Base-by-base conservation (phyloP, 371 early-diverging fungal genomes). In the Rhizopus sp. region DNA sequence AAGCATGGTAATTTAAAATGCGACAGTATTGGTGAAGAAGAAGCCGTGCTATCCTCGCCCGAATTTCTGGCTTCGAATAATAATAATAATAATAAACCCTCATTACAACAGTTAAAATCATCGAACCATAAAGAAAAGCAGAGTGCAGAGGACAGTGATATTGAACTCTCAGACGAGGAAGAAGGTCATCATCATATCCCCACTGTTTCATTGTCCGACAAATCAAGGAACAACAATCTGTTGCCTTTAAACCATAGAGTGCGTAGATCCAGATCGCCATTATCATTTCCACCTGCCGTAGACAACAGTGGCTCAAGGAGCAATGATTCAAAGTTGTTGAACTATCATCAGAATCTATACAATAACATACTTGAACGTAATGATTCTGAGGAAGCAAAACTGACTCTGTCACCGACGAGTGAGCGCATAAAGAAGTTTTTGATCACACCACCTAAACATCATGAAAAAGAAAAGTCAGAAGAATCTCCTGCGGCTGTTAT, bases 151-250 rank as follows among this genome's bases (percentile, higher is more conserved):
- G 73, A 73, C 15, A 77, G 77, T 35, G 77, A 77, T 58, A 73
- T 77, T 61, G 77, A 77, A 37, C 32, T 77, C 1, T 77, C 77
- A 10, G 77, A 77, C 29, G 74, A 77, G 6, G 77, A 77, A 44
- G 55, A 58, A 9, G 32, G 10, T 0, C 35, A n/a, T 16, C 33
- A 39, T 4, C 17, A 42, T 54, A 33, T n/a, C 4, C 7, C 47
- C 7, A 42, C 50, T n/a, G n/a, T 47, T 4, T 16, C 57, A 8
- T 34, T 50, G 7, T 45, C 17, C 7, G 54, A 52, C 1, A 46
- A 46, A 23, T 7, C 9, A 7, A 46, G 6, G 39, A 50, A 23
- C 35, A 45, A 16, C 10, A 23, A 4, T 17, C 53, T 60, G 10
- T 57, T 49, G 29, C 56, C 60, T 7, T 50, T 59, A 7, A 39